These are phyloP conservation scores for Niveomyces coronatus DNA, from an alignment of 2,329 filamentous ascomycete species.

Conservation along the genomic window DNA sequence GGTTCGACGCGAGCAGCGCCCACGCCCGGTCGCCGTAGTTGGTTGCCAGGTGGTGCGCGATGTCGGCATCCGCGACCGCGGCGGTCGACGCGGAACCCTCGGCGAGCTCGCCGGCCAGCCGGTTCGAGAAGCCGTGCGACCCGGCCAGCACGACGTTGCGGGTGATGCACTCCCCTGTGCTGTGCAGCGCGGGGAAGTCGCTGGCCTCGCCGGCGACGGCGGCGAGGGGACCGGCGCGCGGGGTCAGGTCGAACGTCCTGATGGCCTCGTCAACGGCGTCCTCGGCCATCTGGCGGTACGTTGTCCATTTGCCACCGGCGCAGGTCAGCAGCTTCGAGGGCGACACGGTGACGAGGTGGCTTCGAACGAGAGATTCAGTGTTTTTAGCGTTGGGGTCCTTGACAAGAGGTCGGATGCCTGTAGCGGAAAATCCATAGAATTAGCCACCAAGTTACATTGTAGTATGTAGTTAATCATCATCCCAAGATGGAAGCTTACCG, in stretches of 20 bases:
- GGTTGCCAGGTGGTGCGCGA: constrained; percentile 31
- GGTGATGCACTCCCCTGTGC: constrained; percentile 66
- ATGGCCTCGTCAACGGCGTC: constrained; percentile 75
- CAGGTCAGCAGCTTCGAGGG: constrained; percentile 67
- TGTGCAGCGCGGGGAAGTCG: constrained; percentile 23
- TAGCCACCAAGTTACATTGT: constrained; percentile 9
- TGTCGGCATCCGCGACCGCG: constrained; percentile 21
- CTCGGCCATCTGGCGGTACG: constrained; percentile 81
- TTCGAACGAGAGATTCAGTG: constrained; percentile 74
- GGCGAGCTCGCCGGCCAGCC: constrained; percentile 24
- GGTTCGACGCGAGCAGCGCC: constrained; percentile 51
- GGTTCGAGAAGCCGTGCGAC: constrained; percentile 55
- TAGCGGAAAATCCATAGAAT: constrained; percentile 18
- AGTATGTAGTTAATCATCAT: background rate
- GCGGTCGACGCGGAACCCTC: constrained; percentile 20
- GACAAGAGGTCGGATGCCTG: constrained; percentile 69
- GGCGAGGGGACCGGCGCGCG: constrained; percentile 42
- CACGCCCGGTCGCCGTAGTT: constrained; percentile 51
- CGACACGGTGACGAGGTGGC: constrained; percentile 68
- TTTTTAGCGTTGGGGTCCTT: constrained; percentile 72
- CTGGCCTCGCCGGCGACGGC: constrained; percentile 56
- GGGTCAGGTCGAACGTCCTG: constrained; percentile 49
- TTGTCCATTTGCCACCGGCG: constrained; percentile 81
- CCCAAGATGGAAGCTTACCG: constrained; percentile 43
- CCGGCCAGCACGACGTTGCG: constrained; percentile 63